Conservation (phyloP, 306 rosid species). For the Acacia melanoxylon region DNA sequence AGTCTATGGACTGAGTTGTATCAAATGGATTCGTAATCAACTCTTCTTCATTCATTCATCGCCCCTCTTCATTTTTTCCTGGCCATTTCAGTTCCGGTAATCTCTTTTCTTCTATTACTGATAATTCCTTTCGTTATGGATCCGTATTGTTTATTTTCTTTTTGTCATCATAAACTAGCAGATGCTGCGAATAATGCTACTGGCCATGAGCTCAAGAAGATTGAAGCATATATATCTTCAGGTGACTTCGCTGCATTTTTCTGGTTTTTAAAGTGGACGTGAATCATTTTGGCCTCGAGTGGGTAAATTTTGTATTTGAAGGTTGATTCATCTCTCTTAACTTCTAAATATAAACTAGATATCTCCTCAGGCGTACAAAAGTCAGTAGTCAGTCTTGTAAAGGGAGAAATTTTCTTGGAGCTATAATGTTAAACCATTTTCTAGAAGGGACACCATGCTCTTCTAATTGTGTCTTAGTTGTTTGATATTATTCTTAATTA, state of each 20-base stretch:
- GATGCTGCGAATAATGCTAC: conserved; percentile 63
- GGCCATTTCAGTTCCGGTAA: conserved; percentile 61
- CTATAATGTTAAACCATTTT: background rate
- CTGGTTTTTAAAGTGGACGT: background rate
- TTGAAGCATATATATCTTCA: conserved; percentile 65
- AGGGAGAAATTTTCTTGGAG: background rate
- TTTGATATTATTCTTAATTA: background rate
- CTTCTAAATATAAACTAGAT: conserved; percentile 51
- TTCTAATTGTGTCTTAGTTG: background rate
- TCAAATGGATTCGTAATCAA: conserved; percentile 34
- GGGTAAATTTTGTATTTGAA: background rate
- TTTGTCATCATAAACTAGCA: conserved; percentile 24
- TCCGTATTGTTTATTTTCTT: background rate
- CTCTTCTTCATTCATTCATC: conserved; percentile 24
- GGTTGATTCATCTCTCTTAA: conserved; percentile 12
- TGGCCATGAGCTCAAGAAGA: conserved; percentile 92
- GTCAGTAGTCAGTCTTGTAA: too few relatives aligned
- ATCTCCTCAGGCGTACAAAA: conserved; percentile 24
- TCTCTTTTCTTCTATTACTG: background rate
- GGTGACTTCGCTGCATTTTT: conserved; percentile 31
- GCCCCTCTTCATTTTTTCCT: background rate
- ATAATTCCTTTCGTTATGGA: background rate
- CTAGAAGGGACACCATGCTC: background rate
- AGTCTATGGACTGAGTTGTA: too few relatives aligned
- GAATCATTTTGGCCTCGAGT: background rate